Evolutionary conservation across 192 early-diverging fungal genomes (phyloP).

Genomic region (Backusella circina): DNA sequence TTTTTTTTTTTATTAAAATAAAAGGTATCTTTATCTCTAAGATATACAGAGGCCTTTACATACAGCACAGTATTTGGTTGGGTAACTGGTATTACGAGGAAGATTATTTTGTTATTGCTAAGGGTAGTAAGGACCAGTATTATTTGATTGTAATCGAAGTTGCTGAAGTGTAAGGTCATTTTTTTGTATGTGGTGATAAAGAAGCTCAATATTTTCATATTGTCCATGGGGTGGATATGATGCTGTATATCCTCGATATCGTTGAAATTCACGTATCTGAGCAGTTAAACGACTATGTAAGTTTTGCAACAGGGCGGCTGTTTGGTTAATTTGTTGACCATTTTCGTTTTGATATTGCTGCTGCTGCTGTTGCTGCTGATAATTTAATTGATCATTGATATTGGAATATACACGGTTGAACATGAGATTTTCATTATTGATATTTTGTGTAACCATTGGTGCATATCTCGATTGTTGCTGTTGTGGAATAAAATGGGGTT

Average conservation of each 20-base stretch:
- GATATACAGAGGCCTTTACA: not conserved
- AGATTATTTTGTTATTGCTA: not conserved
- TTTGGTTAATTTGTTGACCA: not conserved
- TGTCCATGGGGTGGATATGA: not conserved
- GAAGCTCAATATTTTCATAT: not conserved
- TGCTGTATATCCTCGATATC: not conserved
- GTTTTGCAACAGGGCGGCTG: not conserved
- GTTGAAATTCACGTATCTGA: not conserved
- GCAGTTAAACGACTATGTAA: not conserved
- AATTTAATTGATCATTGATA: not conserved
- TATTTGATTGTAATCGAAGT: not conserved
- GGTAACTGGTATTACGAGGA: not conserved
- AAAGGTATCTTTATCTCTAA: not conserved
- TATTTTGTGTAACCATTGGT: not conserved
- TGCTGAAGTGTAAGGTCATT: not conserved
- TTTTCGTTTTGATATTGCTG: not conserved
- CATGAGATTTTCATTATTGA: not conserved
- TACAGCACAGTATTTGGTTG: not conserved
- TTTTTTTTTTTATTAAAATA: not conserved
- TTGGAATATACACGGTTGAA: not conserved
- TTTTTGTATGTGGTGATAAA: not conserved
- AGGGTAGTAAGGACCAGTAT: not conserved
- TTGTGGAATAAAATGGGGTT: not conserved
- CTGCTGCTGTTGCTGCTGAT: not conserved
- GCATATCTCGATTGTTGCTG: not conserved